A percentile compares a stretch with the other conserved stretches of the same genome.
Conservation (phyloP, 2,329 filamentous ascomycete species). For the Monilinia laxa region DNA sequence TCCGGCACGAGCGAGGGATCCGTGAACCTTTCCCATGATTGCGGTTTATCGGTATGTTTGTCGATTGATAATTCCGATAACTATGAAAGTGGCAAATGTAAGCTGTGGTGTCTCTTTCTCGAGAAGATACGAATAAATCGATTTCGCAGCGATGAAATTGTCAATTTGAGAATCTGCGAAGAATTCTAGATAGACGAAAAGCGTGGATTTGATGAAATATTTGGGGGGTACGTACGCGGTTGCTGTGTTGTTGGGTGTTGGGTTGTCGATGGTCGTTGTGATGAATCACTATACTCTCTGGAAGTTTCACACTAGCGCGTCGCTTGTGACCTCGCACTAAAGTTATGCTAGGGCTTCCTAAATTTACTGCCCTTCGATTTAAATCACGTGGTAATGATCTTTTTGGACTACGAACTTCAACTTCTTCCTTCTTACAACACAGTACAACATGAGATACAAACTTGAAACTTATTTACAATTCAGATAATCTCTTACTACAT, state of each 20-base stretch:
- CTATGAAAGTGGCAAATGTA: conserved; percentile 31
- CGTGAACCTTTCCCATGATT: conserved; percentile 92
- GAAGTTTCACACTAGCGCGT: conserved; percentile 4
- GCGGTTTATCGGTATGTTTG: conserved; percentile 42
- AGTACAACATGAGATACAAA: background rate
- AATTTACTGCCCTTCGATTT: conserved; percentile 1
- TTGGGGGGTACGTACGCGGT: conserved; percentile 22
- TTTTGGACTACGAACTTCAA: background rate
- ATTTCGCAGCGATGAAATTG: background rate
- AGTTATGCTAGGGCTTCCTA: conserved; percentile 15
- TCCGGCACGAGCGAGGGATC: conserved; percentile 91
- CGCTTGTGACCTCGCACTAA: conserved; percentile 16
- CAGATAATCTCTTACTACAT: background rate
- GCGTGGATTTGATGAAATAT: conserved; percentile 10
- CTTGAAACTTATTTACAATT: background rate
- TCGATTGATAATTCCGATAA: conserved; percentile 33
- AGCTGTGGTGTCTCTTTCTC: conserved; percentile 4
- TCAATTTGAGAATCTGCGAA: conserved; percentile 15
- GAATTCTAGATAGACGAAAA: background rate
- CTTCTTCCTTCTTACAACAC: background rate
- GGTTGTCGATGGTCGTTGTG: conserved; percentile 18
- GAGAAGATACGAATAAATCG: background rate
- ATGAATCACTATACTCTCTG: conserved; percentile 7
- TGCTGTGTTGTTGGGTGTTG: conserved; percentile 20
- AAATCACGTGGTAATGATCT: background rate